phyloP scores from a whole-genome alignment of 1,284 basidiomycete species.

The Fomitiporia mediterranea region DNA sequence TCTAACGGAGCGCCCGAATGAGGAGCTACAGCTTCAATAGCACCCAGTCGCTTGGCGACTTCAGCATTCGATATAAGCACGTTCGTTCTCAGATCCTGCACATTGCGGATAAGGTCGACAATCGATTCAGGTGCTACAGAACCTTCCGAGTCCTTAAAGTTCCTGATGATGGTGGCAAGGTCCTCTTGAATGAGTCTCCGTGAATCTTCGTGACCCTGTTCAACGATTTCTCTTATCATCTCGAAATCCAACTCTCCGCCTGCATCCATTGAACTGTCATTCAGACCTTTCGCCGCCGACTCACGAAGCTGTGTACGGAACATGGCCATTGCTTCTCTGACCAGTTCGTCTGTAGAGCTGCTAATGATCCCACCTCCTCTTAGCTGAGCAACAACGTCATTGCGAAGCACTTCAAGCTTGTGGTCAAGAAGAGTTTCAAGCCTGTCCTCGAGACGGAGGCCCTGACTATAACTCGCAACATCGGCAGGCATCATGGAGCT shows the following conservation, averaged over 20 bases:
- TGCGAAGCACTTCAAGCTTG: constrained; percentile 51
- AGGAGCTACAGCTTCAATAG: constrained; percentile 28
- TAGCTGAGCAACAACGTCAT: constrained; percentile 33
- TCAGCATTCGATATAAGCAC: constrained; percentile 13
- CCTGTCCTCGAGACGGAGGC: constrained; percentile 53
- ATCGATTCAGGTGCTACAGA: neutral
- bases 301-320: constrained; percentile 65
- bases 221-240: constrained; percentile 62
- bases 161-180: constrained; percentile 41
- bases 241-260: constrained; percentile 74
- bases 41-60: constrained; percentile 8
- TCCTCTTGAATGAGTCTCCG: constrained; percentile 55
- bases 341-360: constrained; percentile 50
- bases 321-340: constrained; percentile 60
- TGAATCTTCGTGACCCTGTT: constrained; percentile 60
- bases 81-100: constrained; percentile 15
- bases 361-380: constrained; percentile 30
- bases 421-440: constrained; percentile 60
- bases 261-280: constrained; percentile 65
- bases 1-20: constrained; percentile 29
- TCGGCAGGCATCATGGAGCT: constrained; percentile 45
- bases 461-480: constrained; percentile 51
- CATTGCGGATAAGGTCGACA: constrained; percentile 7
- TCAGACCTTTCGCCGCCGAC: constrained; percentile 49
- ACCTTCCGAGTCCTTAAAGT: constrained; percentile 14